phyloP scores from a whole-genome alignment of 177 flowering plant species.

The Vitis hybrid region DNA sequence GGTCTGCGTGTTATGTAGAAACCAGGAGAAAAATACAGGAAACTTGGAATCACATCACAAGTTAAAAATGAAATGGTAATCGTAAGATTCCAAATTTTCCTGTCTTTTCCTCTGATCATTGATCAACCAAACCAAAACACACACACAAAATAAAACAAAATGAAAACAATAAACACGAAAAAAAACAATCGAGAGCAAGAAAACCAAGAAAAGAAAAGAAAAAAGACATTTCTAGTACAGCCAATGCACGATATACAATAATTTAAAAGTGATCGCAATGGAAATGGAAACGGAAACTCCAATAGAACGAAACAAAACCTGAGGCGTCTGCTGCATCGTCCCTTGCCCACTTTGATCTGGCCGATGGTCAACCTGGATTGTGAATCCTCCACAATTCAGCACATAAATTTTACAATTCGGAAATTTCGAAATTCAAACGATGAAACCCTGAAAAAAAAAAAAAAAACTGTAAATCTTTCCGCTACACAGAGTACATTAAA shows the following conservation, averaged over 20 bases:
- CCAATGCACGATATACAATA: background rate
- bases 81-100: no score
- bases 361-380: background rate
- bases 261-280: background rate
- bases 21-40: background rate
- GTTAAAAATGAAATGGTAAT: no score
- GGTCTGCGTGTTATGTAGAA: background rate
- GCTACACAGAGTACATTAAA: no score
- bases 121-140: background rate
- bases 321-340: background rate
- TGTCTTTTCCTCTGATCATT: no score
- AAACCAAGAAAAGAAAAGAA: no score
- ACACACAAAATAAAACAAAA: background rate
- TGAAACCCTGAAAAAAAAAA: background rate
- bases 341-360: background rate
- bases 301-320: background rate
- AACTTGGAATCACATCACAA: no score
- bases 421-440: background rate
- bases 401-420: background rate
- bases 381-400: background rate
- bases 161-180: no score
- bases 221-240: background rate
- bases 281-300: background rate
- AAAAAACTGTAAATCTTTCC: background rate
- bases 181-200: no score